Base-by-base conservation (phyloP, 1,284 basidiomycete species). In the Apiotrichum siamense region DNA sequence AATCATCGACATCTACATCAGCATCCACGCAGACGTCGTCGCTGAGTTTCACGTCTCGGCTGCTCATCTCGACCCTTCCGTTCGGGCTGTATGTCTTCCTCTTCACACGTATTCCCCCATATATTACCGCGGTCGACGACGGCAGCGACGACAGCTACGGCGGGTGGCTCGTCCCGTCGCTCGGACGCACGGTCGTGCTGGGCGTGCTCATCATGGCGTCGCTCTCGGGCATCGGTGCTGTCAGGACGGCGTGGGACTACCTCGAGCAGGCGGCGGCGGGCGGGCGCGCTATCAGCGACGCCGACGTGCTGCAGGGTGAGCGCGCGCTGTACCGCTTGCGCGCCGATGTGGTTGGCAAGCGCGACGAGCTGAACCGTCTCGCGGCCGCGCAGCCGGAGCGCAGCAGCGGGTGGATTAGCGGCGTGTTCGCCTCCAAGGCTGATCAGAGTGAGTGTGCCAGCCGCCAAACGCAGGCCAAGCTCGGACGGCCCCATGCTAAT, bases 71-170 rank as follows among this genome's bases (percentile, higher is more conserved):
- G 6, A 60, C 72, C 13, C 57, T 75, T 33, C 73, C 73, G 0
- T 75, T 73, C 48, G 54, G 60, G 1, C 56, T 72, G 10, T 75
- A 73, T 56, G 62, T 67, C 44, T 73, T 73, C 57, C 57, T 66
- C 24, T 74, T 73, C 58, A 71, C 72, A 36, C 62, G 64, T 5
- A 72, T 74, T 7, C 74, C 72, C 13, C 70, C 70, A 3, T 75
- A 73, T 54, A 56, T 72, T 39, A 72, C 69, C 0, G 45, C 27
- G 17, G 13, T 41, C 11, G 45, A 47, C 18, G 39, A 26, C 35
- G 69, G 69, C 66, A 65, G 68, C 44, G 53, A 63, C 35, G 69
- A 68, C 66, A 65, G 68, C 44, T 51, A 63, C 9, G 63, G 65
- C 20, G 70, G 70, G 7, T 72, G 71, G 71, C 61, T 73, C 2